These are phyloP conservation scores for Aspergillus sp. DNA, from an alignment of 2,329 filamentous ascomycete species.

Conservation along the genomic window DNA sequence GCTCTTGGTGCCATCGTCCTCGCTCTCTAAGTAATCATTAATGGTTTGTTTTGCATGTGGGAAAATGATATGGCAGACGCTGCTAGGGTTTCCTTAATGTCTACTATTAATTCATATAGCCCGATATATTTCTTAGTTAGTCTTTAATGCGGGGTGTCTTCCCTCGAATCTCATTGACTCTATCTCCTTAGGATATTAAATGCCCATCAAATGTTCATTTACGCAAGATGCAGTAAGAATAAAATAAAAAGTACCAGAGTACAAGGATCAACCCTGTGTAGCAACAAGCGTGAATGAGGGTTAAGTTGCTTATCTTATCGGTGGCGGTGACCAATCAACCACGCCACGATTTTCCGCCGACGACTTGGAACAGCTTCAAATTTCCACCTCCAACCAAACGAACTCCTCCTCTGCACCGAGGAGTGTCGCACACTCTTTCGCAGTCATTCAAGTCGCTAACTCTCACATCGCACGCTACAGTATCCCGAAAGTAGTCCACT, in stretches of 20 bases:
- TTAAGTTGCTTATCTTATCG: conserved; percentile 37
- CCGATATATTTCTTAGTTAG: neutral
- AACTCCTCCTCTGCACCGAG: conserved; percentile 18
- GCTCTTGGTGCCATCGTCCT: conserved; percentile 11
- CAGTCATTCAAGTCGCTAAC: neutral
- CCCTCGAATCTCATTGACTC: neutral
- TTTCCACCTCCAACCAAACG: conserved; percentile 1
- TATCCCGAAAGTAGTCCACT: neutral
- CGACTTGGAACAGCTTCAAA: conserved; percentile 21
- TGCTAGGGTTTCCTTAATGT: conserved; percentile 8
- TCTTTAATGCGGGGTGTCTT: neutral
- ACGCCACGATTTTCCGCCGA: conserved; percentile 43
- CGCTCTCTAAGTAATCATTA: conserved; percentile 7
- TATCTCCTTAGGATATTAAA: neutral
- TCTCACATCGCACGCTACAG: neutral
- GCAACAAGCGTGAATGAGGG: neutral
- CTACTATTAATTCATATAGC: conserved; percentile 12
- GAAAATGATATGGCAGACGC: neutral
- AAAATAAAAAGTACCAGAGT: neutral
- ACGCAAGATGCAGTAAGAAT: neutral
- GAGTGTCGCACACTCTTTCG: conserved; percentile 30
- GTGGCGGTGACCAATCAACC: conserved; percentile 32
- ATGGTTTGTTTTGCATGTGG: neutral
- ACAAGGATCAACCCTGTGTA: neutral
- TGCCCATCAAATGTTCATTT: neutral